Base-by-base conservation (phyloP, 345 rosid genomes). In the Citrus trifoliata region DNA sequence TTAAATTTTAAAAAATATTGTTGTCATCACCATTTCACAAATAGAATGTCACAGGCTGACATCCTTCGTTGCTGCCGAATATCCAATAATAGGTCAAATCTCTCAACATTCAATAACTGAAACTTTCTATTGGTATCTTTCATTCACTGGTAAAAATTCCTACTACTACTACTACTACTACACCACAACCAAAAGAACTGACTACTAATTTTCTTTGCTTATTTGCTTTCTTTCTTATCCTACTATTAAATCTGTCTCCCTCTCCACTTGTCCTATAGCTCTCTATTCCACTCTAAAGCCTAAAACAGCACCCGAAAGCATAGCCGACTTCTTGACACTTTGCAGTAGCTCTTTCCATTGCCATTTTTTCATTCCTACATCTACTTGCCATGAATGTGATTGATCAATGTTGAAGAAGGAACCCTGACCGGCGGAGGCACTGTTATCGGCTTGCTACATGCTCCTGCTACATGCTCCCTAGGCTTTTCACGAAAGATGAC, bases 401-500 rank as follows among this genome's bases (percentile, higher is more conserved):
- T 27, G 97, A 93, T 86, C 80, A 80, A 74, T 93, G 99, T 35
- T 95, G 95, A 93, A 80, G 91, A 75, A 38, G 18, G 1, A 78
- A 87, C 55, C 88, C 90, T 5, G 30, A 78, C 4, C 90, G 97
- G 98, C 63, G 86, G 10, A 83, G 76, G 38, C 74, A 74, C 51
- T 82, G 93, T 3, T 88, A 85, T 8, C 84, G 87, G 42, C 81
- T 93, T 3, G 95, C 93, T 4, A 73, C 53, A 6, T n/a, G n/a
- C n/a, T n/a, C n/a, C n/a, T n/a, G n/a, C n/a, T n/a, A n/a, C n/a
- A 6, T 93, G 98, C 73, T 90, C 93, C 0, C 84, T 88, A 0
- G 99, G 98, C 5, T 89, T 93, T 74, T 79, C 86, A 0, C 91
- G 96, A 4, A 92, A 90, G 79, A 90, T 95, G 99, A 83, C 67